Evolutionary conservation across 257 asterid genomes (phyloP).

Genomic region (Knoxia roxburghii): DNA sequence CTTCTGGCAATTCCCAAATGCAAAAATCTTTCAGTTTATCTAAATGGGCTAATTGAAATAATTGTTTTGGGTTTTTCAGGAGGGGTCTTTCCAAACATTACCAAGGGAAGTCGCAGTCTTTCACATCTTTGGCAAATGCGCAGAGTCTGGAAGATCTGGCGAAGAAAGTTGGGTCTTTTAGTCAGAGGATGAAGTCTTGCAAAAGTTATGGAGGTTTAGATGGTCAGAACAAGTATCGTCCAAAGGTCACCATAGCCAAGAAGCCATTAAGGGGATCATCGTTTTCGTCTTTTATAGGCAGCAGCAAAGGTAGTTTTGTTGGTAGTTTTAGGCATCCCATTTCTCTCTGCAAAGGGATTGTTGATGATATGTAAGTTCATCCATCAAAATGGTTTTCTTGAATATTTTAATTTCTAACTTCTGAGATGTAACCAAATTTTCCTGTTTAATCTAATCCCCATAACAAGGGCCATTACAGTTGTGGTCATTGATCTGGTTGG

Average conservation of each 20-base stretch:
- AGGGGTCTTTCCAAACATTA: conserved; percentile 57
- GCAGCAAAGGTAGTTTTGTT: conserved; percentile 2
- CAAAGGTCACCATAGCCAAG: conserved; percentile 53
- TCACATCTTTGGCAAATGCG: conserved; percentile 40
- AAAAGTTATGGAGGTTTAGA: conserved; percentile 44
- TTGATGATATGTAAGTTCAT: neutral
- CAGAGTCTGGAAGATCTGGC: conserved; percentile 51
- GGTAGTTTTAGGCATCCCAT: conserved; percentile 13
- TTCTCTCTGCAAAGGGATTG: neutral
- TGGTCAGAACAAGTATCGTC: conserved; percentile 36
- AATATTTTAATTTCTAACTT: no score
- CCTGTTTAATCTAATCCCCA: no score
- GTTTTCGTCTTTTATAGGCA: conserved; percentile 11
- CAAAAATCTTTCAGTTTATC: neutral
- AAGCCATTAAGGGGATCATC: conserved; percentile 27
- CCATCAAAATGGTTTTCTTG: neutral
- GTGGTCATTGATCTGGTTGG: no score
- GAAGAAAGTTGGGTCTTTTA: conserved; percentile 37
- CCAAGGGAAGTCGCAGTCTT: conserved; percentile 52
- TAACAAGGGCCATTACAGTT: no score
- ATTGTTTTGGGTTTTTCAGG: conserved; percentile 22
- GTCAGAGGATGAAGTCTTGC: conserved; percentile 43
- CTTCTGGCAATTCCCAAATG: no score
- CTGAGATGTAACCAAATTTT: neutral
- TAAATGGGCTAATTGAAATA: neutral